Conservation (phyloP, 1,139 yeast genomes). For the Taiozyma sp. region DNA sequence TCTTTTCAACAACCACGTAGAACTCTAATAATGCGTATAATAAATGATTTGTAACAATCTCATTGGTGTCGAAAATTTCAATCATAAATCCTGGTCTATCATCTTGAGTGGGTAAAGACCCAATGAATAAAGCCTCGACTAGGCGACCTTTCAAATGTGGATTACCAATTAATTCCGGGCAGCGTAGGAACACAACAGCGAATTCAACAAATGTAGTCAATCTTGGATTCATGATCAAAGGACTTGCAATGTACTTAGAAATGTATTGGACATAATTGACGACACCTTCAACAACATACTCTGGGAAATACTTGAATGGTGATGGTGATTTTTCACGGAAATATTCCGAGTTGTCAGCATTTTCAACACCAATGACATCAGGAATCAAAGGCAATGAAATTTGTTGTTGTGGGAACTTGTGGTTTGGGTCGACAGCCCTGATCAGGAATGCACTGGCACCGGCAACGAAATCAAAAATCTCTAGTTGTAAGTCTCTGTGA, state of each 20-base stretch:
- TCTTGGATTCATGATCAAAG: slow-evolving; percentile 51
- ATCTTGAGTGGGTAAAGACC: slow-evolving; percentile 55
- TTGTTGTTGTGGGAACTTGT: slow-evolving; percentile 51
- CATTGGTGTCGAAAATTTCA: slow-evolving; percentile 58
- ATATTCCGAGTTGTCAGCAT: slow-evolving; percentile 68
- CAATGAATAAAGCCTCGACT: slow-evolving; percentile 76
- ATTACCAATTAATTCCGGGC: slow-evolving; percentile 83
- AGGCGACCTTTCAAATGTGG: slow-evolving; percentile 89
- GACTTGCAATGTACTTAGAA: slow-evolving; percentile 55
- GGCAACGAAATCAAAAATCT: slow-evolving; percentile 69
- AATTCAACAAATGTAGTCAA: slow-evolving; percentile 65
- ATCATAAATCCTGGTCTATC: slow-evolving; percentile 74
- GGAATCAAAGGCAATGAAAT: slow-evolving; percentile 62
- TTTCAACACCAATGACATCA: slow-evolving; percentile 46
- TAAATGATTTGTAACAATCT: slow-evolving; percentile 59
- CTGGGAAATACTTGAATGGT: slow-evolving; percentile 88
- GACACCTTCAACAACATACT: slow-evolving; percentile 80
- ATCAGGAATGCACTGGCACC: slow-evolving; percentile 74
- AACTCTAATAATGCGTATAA: slow-evolving; percentile 82
- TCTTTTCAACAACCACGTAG: slow-evolving; percentile 92
- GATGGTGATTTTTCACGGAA: slow-evolving; percentile 58
- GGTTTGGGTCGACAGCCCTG: slow-evolving; percentile 67
- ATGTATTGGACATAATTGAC: slow-evolving; percentile 68
- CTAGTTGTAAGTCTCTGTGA: slow-evolving; percentile 51
- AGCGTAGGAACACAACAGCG: slow-evolving; percentile 68